Conservation (phyloP, 257 asterid species). For the Henckelia pumila region DNA sequence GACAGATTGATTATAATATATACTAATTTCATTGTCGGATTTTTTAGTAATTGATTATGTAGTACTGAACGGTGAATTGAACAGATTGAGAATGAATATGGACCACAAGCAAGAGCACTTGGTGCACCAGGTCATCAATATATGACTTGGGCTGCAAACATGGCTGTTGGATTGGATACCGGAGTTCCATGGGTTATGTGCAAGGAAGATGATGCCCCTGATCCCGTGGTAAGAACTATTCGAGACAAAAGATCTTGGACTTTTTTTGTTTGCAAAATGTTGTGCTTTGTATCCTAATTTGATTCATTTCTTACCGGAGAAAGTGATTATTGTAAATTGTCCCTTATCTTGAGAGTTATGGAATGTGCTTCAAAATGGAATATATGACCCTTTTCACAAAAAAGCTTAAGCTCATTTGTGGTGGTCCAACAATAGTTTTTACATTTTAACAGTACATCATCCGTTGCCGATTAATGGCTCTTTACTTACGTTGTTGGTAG, state of each 20-base stretch:
- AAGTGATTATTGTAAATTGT: neutral
- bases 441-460: conserved; percentile 4
- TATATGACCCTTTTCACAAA: neutral
- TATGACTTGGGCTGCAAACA: conserved; percentile 64
- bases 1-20: neutral
- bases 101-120: conserved; percentile 48
- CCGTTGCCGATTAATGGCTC: neutral
- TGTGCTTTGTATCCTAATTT: conserved; percentile 5
- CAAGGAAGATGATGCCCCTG: conserved; percentile 84
- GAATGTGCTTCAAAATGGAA: neutral
- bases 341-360: neutral
- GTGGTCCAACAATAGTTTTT: neutral
- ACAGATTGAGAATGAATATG: conserved; percentile 76
- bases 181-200: conserved; percentile 87
- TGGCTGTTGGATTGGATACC: conserved; percentile 57
- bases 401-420: neutral
- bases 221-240: conserved; percentile 63
- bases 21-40: neutral
- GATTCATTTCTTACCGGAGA: neutral
- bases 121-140: conserved; percentile 55
- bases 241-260: neutral
- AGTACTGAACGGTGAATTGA: conserved; percentile 22
- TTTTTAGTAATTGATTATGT: neutral
- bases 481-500: conserved; percentile 39
- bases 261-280: neutral